Conservation (phyloP, 1,284 basidiomycete species). For the Cutaneotrichosporon cavernicola region DNA sequence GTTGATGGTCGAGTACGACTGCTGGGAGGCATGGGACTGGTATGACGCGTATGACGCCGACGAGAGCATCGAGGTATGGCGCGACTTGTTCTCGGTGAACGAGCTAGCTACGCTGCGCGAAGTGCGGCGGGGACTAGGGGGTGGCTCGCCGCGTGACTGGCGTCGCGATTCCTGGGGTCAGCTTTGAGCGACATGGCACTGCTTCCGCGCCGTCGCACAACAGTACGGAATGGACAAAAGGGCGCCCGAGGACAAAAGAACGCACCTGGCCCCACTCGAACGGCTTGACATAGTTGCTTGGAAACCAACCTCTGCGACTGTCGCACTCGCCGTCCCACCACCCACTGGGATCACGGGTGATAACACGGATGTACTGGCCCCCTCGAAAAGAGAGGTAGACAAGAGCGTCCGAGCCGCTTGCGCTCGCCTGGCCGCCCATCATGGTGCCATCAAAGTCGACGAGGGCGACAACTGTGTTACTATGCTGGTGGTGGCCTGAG, state of each 20-base stretch:
- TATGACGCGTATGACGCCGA: slow-evolving; percentile 18
- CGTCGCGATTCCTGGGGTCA: neutral
- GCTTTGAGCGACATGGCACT: neutral
- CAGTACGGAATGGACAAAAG: neutral
- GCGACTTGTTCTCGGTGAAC: slow-evolving; percentile 12
- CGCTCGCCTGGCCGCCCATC: slow-evolving; percentile 31
- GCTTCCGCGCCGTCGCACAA: neutral
- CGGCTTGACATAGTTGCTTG: slow-evolving; percentile 63
- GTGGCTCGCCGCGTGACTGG: slow-evolving; percentile 5
- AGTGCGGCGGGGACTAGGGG: neutral
- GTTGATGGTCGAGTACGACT: slow-evolving; percentile 13
- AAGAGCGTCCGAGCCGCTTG: slow-evolving; percentile 54
- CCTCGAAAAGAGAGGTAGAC: slow-evolving; percentile 85
- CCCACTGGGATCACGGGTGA: slow-evolving; percentile 80
- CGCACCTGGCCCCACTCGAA: slow-evolving; percentile 30
- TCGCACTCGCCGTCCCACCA: slow-evolving; percentile 97
- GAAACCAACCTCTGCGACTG: slow-evolving; percentile 87
- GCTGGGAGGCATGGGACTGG: slow-evolving; percentile 12
- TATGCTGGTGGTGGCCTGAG: slow-evolving; percentile 2
- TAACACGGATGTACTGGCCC: slow-evolving; percentile 85
- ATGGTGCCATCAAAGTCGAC: slow-evolving; percentile 75
- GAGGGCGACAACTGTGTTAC: slow-evolving; percentile 58
- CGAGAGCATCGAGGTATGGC: slow-evolving; percentile 21
- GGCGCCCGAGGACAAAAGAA: neutral
- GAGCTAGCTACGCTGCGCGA: neutral